A percentile compares a stretch with the other conserved stretches of the same genome.
Conservation (phyloP, 163 green algal species). For the Scenedesmus sp. region DNA sequence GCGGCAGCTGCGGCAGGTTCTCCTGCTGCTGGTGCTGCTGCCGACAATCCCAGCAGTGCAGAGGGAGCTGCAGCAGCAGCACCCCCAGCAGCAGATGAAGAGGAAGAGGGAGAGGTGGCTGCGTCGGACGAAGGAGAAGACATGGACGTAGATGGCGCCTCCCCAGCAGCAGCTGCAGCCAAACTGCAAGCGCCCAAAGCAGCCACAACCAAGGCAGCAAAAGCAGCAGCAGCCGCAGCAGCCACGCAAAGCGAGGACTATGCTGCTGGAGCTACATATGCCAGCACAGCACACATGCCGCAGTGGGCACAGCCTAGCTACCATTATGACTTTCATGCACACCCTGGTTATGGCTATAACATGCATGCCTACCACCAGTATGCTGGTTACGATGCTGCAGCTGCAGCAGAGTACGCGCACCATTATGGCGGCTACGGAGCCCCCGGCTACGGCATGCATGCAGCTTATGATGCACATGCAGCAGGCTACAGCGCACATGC, state of each 20-base stretch:
- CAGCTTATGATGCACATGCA: neutral
- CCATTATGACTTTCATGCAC: conserved; percentile 35
- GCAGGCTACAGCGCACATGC: neutral
- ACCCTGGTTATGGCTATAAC: neutral
- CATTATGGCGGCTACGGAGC: neutral
- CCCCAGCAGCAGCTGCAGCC: conserved; percentile 7
- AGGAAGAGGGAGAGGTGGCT: conserved; percentile 38
- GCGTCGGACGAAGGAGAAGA: conserved; percentile 17
- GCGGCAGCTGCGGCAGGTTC: neutral
- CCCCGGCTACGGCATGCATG: conserved; percentile 1
- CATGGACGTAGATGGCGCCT: conserved; percentile 30
- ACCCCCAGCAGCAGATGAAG: conserved; percentile 33
- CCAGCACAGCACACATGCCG: conserved; percentile 36
- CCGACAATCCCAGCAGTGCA: neutral
- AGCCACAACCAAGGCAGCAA: neutral
- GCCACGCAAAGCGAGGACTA: neutral
- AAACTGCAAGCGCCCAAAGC: neutral
- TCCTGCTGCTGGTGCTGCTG: neutral
- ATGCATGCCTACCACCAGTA: neutral
- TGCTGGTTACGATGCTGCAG: neutral
- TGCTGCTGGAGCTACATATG: conserved; percentile 11
- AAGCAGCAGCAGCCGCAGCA: neutral
- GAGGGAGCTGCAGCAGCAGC: conserved; percentile 30
- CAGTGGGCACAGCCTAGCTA: conserved; percentile 30
- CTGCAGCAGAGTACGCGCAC: neutral